A percentile compares a stretch with the other conserved stretches of the same genome.
These are phyloP conservation scores for Hymenoscyphus scutula DNA, from an alignment of 2,329 filamentous ascomycete genomes.

Conservation along the genomic window DNA sequence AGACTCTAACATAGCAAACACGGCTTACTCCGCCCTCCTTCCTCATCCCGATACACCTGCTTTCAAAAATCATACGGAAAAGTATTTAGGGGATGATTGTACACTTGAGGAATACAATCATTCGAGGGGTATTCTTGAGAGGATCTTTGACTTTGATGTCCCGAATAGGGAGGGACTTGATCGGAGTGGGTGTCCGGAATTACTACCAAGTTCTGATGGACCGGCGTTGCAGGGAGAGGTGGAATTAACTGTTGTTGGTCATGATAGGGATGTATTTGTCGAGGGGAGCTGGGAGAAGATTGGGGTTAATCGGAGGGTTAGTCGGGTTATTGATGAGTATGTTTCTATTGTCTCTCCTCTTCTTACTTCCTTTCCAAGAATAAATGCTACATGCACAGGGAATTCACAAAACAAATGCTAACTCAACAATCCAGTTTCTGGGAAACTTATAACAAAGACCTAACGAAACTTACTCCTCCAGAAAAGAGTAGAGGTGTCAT, in stretches of 20 bases:
- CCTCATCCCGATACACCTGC: constrained; percentile 32
- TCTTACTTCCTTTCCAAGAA: background rate
- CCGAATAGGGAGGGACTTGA: constrained; percentile 36
- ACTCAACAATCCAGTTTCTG: constrained; percentile 31
- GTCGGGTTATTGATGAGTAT: constrained; percentile 36
- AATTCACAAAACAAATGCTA: background rate
- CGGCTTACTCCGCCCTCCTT: constrained; percentile 33
- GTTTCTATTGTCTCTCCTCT: constrained; percentile 12
- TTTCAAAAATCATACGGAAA: constrained; percentile 24
- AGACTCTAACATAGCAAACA: constrained; percentile 37
- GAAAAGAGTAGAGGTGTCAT: constrained; percentile 30
- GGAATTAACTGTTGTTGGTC: constrained; percentile 35
- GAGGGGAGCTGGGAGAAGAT: constrained; percentile 34
- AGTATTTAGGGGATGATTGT: constrained; percentile 30
- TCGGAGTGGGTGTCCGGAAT: constrained; percentile 25
- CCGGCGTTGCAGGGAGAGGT: constrained; percentile 35
- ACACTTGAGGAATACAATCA: constrained; percentile 33
- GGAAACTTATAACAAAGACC: constrained; percentile 36
- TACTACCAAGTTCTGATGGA: constrained; percentile 32
- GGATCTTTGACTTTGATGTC: constrained; percentile 32
- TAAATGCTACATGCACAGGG: too few species aligned
- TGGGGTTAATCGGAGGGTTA: constrained; percentile 35
- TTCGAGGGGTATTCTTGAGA: constrained; percentile 30
- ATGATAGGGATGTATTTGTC: constrained; percentile 35
- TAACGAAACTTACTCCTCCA: constrained; percentile 33